These are phyloP conservation scores for Bullera alba DNA, from an alignment of 768 basidiomycete species.

Conservation along the genomic window DNA sequence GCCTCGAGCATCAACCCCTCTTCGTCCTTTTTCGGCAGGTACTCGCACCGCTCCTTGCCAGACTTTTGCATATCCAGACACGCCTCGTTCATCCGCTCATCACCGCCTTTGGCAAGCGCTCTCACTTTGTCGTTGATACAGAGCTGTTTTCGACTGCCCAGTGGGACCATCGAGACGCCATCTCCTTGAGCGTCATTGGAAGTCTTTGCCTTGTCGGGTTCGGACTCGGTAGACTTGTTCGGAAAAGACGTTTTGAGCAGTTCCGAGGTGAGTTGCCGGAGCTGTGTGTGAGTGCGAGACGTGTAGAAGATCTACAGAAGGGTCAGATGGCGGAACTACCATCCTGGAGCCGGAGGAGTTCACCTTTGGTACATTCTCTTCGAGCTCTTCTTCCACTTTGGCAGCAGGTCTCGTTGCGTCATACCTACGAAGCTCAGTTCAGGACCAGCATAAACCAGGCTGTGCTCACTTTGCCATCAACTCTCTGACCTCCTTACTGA, in stretches of 20 bases:
- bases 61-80: slow-evolving; percentile 68
- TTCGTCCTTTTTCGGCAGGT: slow-evolving; percentile 65
- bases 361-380: slow-evolving; percentile 43
- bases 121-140: slow-evolving; percentile 82
- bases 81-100: slow-evolving; percentile 62
- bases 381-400: slow-evolving; percentile 21
- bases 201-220: neutral
- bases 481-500: slow-evolving; percentile 69
- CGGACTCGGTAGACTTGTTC: slow-evolving; percentile 1
- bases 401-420: slow-evolving; percentile 22
- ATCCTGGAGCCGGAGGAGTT: neutral
- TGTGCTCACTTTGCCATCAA: slow-evolving; percentile 70
- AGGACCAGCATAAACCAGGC: neutral
- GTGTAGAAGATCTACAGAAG: slow-evolving; percentile 67
- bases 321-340: neutral
- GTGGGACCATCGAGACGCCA: slow-evolving; percentile 61
- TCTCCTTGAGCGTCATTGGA: neutral
- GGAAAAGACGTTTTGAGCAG: slow-evolving; percentile 62
- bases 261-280: slow-evolving; percentile 83
- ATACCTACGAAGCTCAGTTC: slow-evolving; percentile 18
- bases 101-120: slow-evolving; percentile 47
- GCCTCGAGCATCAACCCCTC: slow-evolving; percentile 69
- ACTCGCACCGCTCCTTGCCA: slow-evolving; percentile 65
- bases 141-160: slow-evolving; percentile 83
- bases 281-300: slow-evolving; percentile 91